Evolutionary conservation across 2,329 filamentous ascomycete species (phyloP), one percentile per base, ranked within the genome.

Genomic region (Epichloe hybrida): DNA sequence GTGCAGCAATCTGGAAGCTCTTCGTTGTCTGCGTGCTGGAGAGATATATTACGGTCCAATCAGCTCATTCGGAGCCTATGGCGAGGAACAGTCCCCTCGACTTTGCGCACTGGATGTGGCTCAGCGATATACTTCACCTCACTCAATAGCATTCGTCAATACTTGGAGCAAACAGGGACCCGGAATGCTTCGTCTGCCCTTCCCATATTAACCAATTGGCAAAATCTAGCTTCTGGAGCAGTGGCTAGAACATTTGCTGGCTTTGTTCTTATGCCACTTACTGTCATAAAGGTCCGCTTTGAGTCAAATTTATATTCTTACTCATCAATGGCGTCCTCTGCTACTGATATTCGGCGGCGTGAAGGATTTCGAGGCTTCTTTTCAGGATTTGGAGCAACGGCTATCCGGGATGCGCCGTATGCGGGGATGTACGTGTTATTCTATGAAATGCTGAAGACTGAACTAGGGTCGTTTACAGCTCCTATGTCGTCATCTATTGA

Each of bases 231-330:
- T 12, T 89, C 91, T 0, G 93, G 93, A 9, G 89, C 90, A 6
- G 74, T 82, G 17, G 90, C 93, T 23, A 79, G 93, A 49, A 89
- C 88, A 1, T 83, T 86, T 49, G 91, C 91, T 0, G 93, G 93
- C 38, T 86, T 96, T 62, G 71, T 94, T 44, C 81, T 97, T 69
- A 97, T 96, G 87, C 93, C 93, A 1, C 80, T 97, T 54, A 98
- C 93, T 1, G 84, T 98, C 43, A 84, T 98, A 61, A 98, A 98
- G 64, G 93, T 97, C 42, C 86, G 93, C 43, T 97, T 95, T 63
- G 93, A 98, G 67, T 91, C 85, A 27, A 89, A 78, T 54, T 72
- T 91, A 42, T 98, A 96, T 70, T 72, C 80, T 3, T 97, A 97
- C 69, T 76, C 77, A 23, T 91, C 88, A 1, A 72, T 97, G 23